Evolutionary conservation across 805 yeast species (phyloP), one percentile per base, ranked within the genome.

Genomic region (Ogataea thermomethanolica): DNA sequence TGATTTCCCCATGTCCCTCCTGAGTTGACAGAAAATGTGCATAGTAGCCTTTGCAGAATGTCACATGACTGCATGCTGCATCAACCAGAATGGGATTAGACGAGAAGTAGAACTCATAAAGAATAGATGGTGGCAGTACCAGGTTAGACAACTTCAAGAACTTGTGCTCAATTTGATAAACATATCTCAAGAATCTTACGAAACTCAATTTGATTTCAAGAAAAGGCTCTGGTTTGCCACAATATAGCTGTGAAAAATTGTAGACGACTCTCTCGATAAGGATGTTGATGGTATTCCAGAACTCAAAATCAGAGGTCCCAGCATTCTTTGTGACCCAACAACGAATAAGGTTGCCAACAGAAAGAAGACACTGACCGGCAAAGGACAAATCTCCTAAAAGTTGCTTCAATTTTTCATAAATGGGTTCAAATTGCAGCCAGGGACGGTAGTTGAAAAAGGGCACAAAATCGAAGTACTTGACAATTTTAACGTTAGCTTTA

Each of bases 21-120:
- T 42, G 34, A 8, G 45, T 20, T 2, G 44, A 45, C 1, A 57
- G 47, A 31, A 42, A 55, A 13, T 56, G 57, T 1, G 64, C 59
- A 29, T 58, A 54, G 37, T 61, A 65, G 10, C 41, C 54, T 45
- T 74, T 73, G 43, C 73, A 54, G 42, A 57, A 61, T 5, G 73
- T 62, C 21, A 79, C 55, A 51, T 69, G 75, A 1, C 67, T 69
- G 49, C 80, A 73, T 0, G 68, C 39, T 22, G 64, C 70, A 4
- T 81, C 73, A 2, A 73, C 55, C 4, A 73, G 45, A 1, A 70
- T 44, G 7, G 83, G 72, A 44, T 72, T 70, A 12, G 63, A 55
- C 3, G 69, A 57, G 28, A 76, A 64, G 5, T 73, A 49, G 2
- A 73, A 48, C 4, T 58, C 45, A 39, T 70, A 70, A 0, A 64